Base-by-base conservation (phyloP, 495 filamentous ascomycete genomes). In the Hypoxylon lienhwacheense region DNA sequence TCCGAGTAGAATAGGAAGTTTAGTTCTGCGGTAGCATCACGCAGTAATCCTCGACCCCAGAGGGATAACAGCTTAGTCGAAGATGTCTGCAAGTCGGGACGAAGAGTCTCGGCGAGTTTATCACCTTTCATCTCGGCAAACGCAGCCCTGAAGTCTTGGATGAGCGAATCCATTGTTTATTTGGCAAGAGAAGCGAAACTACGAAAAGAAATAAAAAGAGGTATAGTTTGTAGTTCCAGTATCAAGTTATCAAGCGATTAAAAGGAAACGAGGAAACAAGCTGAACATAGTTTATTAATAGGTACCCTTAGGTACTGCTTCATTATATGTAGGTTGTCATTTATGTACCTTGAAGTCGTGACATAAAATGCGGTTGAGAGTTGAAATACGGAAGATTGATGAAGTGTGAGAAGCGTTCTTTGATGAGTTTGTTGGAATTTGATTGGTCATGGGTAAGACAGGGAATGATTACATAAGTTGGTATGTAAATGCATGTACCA, bases 71-170 rank as follows among this genome's bases (percentile, higher is more conserved):
- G 73, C 35, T 83, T 81, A 26, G 81, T 76, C 40, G 86, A 67
- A 22, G 79, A 69, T 1, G 73, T 40, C 8, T 86, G 75, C 19
- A 81, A 62, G 47, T 85, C 74, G 29, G 91, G 90, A 2, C 77
- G 84, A 43, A 96, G 71, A 8, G 87, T 85, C 35, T 77, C 73
- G 25, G 89, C 83, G 11, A 96, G 80, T 20, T 66, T 72, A 58
- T 82, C 81, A 41, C 89, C 89, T 52, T 85, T 77, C 17, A 74
- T 69, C 7, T 64, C 62, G 10, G 64, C 59, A 51, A 84, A 76
- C 24, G 85, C 85, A 24, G 73, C 66, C 35, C 71, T 75, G 65
- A 91, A 93, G 20, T 86, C 80, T 12, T 63, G 55, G 34, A 86
- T 79, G 16, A 87, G 59, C 15, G 71, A 63, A 55, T 86, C 78